phyloP scores from a whole-genome alignment of 139 green algal genomes.

The Volvox africanus region DNA sequence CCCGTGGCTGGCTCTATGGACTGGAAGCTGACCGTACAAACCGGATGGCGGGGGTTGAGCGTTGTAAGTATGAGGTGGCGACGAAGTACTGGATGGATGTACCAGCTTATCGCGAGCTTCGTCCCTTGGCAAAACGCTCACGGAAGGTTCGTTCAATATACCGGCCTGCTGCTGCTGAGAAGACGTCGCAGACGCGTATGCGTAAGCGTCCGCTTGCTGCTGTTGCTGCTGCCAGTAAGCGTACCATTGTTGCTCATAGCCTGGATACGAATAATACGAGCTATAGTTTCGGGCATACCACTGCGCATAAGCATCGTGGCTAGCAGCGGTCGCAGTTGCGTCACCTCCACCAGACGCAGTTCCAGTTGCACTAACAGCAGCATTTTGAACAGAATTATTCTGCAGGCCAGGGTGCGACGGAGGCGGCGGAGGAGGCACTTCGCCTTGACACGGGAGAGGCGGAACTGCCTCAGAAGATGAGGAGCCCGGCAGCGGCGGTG shows the following conservation, averaged over 20 bases:
- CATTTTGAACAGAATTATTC: background rate
- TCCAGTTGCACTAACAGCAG: background rate
- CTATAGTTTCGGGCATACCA: constrained; percentile 43
- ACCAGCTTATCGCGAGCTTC: background rate
- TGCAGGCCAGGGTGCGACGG: background rate
- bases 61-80: background rate
- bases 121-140: background rate
- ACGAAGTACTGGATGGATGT: background rate
- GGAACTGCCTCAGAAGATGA: background rate
- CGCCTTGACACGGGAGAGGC: background rate
- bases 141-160: background rate
- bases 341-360: background rate
- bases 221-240: constrained; percentile 9
- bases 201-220: background rate
- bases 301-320: constrained; percentile 29
- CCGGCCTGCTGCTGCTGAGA: background rate
- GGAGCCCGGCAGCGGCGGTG: background rate
- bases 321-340: background rate
- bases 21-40: background rate
- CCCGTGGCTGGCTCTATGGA: background rate
- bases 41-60: constrained; percentile 10
- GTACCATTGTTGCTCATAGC: constrained; percentile 24
- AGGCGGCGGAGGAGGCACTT: background rate
- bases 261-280: constrained; percentile 8
- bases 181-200: background rate